phyloP scores from a whole-genome alignment of 345 rosid genomes.

The Syzygium aqueum region DNA sequence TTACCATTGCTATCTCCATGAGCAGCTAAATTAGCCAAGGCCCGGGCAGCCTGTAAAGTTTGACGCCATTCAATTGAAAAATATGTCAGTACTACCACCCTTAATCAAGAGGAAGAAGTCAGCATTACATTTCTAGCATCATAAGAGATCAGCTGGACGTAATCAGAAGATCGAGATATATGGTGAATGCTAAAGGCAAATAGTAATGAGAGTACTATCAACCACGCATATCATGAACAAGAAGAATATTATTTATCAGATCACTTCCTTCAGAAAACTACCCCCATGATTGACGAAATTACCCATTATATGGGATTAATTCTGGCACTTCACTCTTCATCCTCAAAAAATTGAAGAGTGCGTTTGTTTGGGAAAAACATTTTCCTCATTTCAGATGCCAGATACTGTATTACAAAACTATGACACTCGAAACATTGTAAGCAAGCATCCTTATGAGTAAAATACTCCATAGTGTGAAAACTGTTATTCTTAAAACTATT shows the following conservation, averaged over 20 bases:
- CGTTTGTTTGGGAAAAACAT: neutral
- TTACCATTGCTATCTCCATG: constrained; percentile 91
- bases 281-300: neutral
- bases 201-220: neutral
- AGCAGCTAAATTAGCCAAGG: constrained; percentile 93
- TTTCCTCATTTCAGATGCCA: neutral
- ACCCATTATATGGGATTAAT: neutral
- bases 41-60: constrained; percentile 74
- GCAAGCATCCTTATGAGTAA: neutral
- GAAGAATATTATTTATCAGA: neutral
- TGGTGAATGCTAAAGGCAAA: neutral
- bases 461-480: neutral
- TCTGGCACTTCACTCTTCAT: neutral
- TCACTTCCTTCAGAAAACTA: neutral
- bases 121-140: neutral
- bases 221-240: neutral
- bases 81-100: neutral
- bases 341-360: neutral
- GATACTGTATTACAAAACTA: neutral
- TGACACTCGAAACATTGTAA: neutral
- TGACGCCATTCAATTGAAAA: neutral
- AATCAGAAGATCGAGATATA: neutral
- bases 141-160: neutral
- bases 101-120: neutral
- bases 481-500: neutral